phyloP scores from a whole-genome alignment of 2,329 filamentous ascomycete species.

The Chaetomium sp. region DNA sequence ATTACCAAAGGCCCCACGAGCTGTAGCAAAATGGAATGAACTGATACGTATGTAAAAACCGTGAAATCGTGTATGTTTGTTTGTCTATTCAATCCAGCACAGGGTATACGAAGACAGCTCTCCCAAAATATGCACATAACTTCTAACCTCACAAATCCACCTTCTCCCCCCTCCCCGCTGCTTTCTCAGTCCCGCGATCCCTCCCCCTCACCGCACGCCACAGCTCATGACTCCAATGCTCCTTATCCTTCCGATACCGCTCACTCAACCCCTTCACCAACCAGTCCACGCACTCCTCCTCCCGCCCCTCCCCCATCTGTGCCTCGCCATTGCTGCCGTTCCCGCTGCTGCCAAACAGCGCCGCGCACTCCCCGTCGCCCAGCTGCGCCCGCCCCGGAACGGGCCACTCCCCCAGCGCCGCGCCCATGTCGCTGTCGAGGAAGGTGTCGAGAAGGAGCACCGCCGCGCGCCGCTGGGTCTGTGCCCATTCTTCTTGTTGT shows the following conservation, averaged over 20 bases:
- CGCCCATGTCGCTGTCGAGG: slow-evolving; percentile 66
- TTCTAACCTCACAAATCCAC: slow-evolving; percentile 9
- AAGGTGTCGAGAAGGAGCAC: slow-evolving; percentile 66
- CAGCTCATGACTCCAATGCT: slow-evolving; percentile 52
- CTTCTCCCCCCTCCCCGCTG: slow-evolving; percentile 2
- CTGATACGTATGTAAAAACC: neutral
- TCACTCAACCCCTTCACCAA: slow-evolving; percentile 48
- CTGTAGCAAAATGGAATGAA: neutral
- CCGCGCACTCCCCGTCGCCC: slow-evolving; percentile 43
- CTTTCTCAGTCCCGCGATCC: neutral
- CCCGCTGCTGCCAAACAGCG: neutral
- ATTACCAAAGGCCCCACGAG: neutral
- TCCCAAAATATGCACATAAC: neutral
- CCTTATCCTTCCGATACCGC: slow-evolving; percentile 42
- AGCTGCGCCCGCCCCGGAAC: slow-evolving; percentile 32
- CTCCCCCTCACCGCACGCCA: slow-evolving; percentile 38
- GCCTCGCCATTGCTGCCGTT: slow-evolving; percentile 27
- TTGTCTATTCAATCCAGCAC: neutral
- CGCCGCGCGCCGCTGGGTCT: slow-evolving; percentile 56
- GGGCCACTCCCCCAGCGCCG: slow-evolving; percentile 60
- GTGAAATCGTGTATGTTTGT: neutral
- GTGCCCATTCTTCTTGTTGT: slow-evolving; percentile 49
- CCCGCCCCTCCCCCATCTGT: slow-evolving; percentile 30
- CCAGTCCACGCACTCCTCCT: slow-evolving; percentile 56
- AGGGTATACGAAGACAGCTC: neutral